A percentile compares a stretch with the other conserved stretches of the same genome.
Evolutionary conservation across 2,329 filamentous ascomycete species (phyloP).

Genomic region (Immersiporthe knoxdaviesiana): DNA sequence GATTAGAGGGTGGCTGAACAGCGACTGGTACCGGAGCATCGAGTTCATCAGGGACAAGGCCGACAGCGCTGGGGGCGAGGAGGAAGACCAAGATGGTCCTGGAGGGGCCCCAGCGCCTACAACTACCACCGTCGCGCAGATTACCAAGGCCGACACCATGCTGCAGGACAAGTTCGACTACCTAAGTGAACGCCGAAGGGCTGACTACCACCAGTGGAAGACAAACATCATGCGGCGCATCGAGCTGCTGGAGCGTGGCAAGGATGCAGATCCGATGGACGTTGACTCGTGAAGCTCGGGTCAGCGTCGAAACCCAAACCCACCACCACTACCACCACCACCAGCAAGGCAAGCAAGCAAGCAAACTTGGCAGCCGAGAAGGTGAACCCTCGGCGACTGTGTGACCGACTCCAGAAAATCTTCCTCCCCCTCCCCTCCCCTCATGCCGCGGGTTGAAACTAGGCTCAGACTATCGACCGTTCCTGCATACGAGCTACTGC

Average conservation of each 20-base stretch:
- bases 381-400: constrained; percentile 2
- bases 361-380: neutral
- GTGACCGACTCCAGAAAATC: constrained; percentile 1
- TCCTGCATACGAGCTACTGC: constrained; percentile 21
- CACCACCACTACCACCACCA: too few species aligned
- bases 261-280: constrained; percentile 26
- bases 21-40: constrained; percentile 67
- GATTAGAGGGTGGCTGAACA: constrained; percentile 58
- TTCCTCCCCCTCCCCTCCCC: too few species aligned
- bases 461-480: constrained; percentile 5
- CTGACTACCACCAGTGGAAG: constrained; percentile 69
- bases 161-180: constrained; percentile 76
- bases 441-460: constrained; percentile 4
- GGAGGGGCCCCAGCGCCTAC: constrained; percentile 36
- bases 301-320: neutral
- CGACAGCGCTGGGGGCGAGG: constrained; percentile 38
- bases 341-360: too few species aligned
- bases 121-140: constrained; percentile 43
- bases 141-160: constrained; percentile 67
- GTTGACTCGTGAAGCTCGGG: constrained; percentile 27
- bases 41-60: constrained; percentile 53
- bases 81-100: constrained; percentile 37
- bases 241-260: constrained; percentile 29
- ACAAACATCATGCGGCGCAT: constrained; percentile 60
- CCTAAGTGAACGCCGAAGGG: constrained; percentile 64